Evolutionary conservation across 1,139 yeast species (phyloP), one percentile per base, ranked within the genome.

Genomic region (Pichia inconspicua): DNA sequence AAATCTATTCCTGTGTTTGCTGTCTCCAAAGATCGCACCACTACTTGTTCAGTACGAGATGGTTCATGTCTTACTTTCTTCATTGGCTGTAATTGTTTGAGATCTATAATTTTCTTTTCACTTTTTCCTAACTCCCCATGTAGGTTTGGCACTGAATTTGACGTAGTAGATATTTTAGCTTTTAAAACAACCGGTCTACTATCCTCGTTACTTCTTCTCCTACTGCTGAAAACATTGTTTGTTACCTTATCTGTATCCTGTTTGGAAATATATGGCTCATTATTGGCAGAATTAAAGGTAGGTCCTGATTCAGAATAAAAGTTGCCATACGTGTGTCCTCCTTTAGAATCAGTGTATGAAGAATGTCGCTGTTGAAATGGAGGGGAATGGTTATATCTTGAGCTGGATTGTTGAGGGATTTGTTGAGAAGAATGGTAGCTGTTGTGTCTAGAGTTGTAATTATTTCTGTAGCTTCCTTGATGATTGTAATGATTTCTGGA

Each of bases 81-180:
- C 51, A 46, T 44, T 5, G 50, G 54, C 19, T 51, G 55, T n/a
- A 51, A 25, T 32, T 45, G 49, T 25, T 34, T 44, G 1, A 50
- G 35, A 42, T 50, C 53, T n/a, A 48, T 30, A 7, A 51, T 43
- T 30, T 44, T 48, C 9, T 19, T 42, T 25, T 44, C 35, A 9
- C 32, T 4, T 17, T 31, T 27, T 5, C 11, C 39, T 17, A 15
- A 19, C 9, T 22, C 27, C n/a, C 34, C 6, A 35, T 35, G 11
- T 7, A 37, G 6, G 15, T 6, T 17, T 34, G 37, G 37, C 6
- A 15, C n/a, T 7, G 40, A 19, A 11, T 25, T 25, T n/a, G 19
- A 15, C 14, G 39, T 22, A 17, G 7, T 31, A 5, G 25, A 11
- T 10, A 34, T 15, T 38, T 41, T 30, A 14, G 40, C 10, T 27